Evolutionary conservation across 495 filamentous ascomycete genomes (phyloP).

Genomic region (Aspergillus carlsbadensis): DNA sequence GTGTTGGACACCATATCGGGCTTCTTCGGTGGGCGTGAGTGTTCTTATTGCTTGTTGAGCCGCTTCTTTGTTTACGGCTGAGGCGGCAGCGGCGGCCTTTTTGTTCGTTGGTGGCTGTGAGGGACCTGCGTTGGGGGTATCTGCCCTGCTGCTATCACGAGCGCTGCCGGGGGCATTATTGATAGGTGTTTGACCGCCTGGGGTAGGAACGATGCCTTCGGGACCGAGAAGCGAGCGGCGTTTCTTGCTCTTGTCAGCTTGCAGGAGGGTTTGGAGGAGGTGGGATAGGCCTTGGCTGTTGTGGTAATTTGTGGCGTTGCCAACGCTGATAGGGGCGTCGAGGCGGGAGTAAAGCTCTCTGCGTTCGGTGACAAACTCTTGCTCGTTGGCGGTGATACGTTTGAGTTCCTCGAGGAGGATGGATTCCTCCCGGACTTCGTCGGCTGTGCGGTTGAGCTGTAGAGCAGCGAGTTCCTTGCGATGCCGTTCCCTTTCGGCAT

Average conservation of each 20-base stretch:
- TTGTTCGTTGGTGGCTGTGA: constrained; percentile 46
- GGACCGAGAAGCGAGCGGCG: constrained; percentile 62
- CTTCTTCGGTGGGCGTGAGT: constrained; percentile 71
- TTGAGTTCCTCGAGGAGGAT: constrained; percentile 84
- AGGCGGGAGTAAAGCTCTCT: constrained; percentile 86
- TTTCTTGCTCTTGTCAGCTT: constrained; percentile 85
- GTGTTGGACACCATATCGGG: constrained; percentile 76
- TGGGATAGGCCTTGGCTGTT: constrained; percentile 74
- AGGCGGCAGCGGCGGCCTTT: constrained; percentile 44
- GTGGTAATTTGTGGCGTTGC: constrained; percentile 68
- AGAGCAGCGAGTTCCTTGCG: constrained; percentile 83
- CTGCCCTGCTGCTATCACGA: constrained; percentile 36
- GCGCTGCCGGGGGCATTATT: constrained; percentile 34
- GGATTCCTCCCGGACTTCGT: constrained; percentile 89
- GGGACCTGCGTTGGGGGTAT: constrained; percentile 37
- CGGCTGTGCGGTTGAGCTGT: constrained; percentile 73
- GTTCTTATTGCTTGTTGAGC: constrained; percentile 57
- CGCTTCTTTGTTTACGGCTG: constrained; percentile 32
- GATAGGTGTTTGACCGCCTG: constrained; percentile 51
- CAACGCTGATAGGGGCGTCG: constrained; percentile 69
- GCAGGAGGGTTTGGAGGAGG: constrained; percentile 75
- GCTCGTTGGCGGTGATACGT: constrained; percentile 79
- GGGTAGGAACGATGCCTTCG: constrained; percentile 49
- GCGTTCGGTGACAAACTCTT: constrained; percentile 80
- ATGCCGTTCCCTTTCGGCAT: constrained; percentile 68